Evolutionary conservation across 495 filamentous ascomycete species (phyloP), one percentile per base, ranked within the genome.

Genomic region (Trichoderma asperelloides): DNA sequence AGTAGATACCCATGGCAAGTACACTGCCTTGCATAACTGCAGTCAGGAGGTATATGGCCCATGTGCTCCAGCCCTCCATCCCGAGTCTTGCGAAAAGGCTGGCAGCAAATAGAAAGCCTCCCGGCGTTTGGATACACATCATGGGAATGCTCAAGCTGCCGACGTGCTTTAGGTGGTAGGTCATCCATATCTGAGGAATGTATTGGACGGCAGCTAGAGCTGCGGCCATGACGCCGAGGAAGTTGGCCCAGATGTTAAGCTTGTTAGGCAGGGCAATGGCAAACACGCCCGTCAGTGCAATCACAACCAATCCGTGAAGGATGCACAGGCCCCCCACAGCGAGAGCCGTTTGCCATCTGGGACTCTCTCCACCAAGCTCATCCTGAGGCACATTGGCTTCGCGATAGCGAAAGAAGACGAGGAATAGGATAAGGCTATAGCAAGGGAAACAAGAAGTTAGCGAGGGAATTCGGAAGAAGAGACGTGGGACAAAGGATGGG

Each of bases 81-180:
- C 95, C 95, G 45, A 96, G 82, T 60, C 95, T 85, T 13, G 85
- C 88, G 21, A 89, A 90, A 40, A 98, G 76, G 77, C 93, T 98
- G 21, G 81, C 87, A 2, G 93, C 92, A 82, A 93, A 98, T 25
- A 98, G 78, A 71, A 96, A 88, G 69, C 89, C 89, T 8, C 95
- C 95, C 0, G 95, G 95, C 0, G 93, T 97, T 76, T 98, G 95
- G 55, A 98, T 96, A 74, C 89, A 89, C 95, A 98, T 98, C 91
- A 97, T 98, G 1, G 93, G 90, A 67, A 98, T 93, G 72, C 92
- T 96, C 67, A 98, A 76, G 73, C 91, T 96, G 43, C 91, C 91
- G 1, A 96, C 89, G 69, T 90, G 87, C 73, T 92, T 89, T 63
- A 97, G 79, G 43, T 80, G 83, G 78, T 91, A 93, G 1, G 95